Conservation (phyloP, 495 filamentous ascomycete genomes). For the Staphylotrichum longicolle region DNA sequence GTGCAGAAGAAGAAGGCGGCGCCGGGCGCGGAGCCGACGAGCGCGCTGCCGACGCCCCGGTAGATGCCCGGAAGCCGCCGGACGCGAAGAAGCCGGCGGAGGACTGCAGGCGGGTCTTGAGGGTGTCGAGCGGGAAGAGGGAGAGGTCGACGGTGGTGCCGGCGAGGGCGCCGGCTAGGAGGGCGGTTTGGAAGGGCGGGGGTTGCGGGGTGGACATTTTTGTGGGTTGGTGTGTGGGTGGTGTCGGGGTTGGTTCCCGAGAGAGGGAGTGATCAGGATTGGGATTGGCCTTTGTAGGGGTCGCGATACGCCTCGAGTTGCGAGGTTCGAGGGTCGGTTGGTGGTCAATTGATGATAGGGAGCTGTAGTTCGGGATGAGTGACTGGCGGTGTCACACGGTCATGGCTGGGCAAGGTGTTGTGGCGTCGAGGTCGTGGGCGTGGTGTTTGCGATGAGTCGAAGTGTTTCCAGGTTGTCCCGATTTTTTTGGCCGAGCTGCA, state of each 20-base stretch:
- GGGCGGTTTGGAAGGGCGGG: conserved; percentile 51
- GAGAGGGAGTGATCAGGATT: too few relatives aligned
- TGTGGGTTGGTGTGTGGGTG: too few relatives aligned
- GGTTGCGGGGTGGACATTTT: conserved; percentile 26
- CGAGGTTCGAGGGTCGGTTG: background rate
- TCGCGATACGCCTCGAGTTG: background rate
- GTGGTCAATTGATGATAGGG: too few relatives aligned
- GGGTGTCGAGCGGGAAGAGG: conserved; percentile 87
- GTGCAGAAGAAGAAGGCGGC: conserved; percentile 98
- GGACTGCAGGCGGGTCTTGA: conserved; percentile 93
- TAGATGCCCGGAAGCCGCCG: conserved; percentile 72
- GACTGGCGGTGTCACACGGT: background rate
- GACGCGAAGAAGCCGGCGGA: conserved; percentile 71
- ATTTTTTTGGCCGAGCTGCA: conserved; percentile 10
- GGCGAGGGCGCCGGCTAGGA: conserved; percentile 73
- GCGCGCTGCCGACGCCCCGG: conserved; percentile 63
- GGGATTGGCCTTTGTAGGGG: background rate
- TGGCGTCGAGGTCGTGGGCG: background rate
- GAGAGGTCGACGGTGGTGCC: conserved; percentile 88
- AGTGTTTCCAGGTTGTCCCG: too few relatives aligned
- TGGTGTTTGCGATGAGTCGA: background rate
- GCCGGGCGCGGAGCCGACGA: conserved; percentile 93
- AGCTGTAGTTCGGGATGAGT: background rate
- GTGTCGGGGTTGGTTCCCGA: conserved; percentile 11
- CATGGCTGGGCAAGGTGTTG: background rate